phyloP scores from a whole-genome alignment of 768 basidiomycete species.

The Serendipita sp. region DNA sequence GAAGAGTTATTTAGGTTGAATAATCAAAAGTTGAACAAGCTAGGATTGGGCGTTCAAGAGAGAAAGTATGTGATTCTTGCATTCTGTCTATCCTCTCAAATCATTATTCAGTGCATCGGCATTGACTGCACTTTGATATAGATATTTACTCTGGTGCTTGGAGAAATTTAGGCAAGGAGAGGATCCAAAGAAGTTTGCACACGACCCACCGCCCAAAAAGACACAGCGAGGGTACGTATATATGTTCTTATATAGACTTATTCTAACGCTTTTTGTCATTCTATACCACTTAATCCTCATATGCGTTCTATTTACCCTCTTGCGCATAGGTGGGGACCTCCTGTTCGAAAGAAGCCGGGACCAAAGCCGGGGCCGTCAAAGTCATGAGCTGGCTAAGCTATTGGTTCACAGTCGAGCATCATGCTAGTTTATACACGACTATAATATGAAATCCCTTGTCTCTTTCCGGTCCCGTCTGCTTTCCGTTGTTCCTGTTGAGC shows the following conservation, averaged over 20 bases:
- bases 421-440: too few species aligned
- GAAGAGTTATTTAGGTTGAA: constrained; percentile 50
- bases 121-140: constrained; percentile 16
- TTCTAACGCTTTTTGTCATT: too few species aligned
- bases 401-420: too few species aligned
- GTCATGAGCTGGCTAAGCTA: too few species aligned
- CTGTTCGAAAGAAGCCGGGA: too few species aligned
- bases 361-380: too few species aligned
- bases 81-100: neutral
- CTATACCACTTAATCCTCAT: too few species aligned
- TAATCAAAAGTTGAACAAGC: constrained; percentile 41
- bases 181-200: constrained; percentile 42
- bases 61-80: constrained; percentile 35
- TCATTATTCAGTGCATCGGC: neutral
- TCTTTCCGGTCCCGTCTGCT: too few species aligned
- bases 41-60: constrained; percentile 49
- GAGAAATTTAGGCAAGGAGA: constrained; percentile 52
- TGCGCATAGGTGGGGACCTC: too few species aligned
- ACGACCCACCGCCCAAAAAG: constrained; percentile 53
- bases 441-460: too few species aligned
- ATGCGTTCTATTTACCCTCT: too few species aligned
- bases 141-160: constrained; percentile 77
- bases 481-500: too few species aligned
- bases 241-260: neutral
- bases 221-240: constrained; percentile 49